Evolutionary conservation across 345 rosid genomes (phyloP).

Genomic region (Salix purpurea): DNA sequence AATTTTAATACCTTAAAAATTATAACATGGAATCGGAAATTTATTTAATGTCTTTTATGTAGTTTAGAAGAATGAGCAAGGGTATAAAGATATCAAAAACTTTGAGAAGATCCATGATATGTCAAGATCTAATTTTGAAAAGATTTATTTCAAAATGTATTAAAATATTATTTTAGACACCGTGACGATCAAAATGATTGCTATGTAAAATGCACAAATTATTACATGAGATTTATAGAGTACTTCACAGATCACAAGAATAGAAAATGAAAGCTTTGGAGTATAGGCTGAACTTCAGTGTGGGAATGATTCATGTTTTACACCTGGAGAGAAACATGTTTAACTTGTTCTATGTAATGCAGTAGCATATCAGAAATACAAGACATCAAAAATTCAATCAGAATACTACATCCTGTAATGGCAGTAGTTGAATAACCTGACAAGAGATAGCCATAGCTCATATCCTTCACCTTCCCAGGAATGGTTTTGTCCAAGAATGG

Average conservation of each 20-base stretch:
- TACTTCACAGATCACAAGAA: not conserved
- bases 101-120: no score
- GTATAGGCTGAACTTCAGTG: not conserved
- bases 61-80: no score
- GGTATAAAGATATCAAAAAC: no score
- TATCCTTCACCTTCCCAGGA: slow-evolving; percentile 7
- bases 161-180: not conserved
- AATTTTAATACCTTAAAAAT: no score
- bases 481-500: slow-evolving; percentile 7
- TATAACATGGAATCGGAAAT: no score
- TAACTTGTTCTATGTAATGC: not conserved
- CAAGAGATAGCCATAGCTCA: slow-evolving; percentile 18
- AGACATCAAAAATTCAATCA: not conserved
- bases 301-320: not conserved
- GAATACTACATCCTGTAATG: slow-evolving; percentile 4
- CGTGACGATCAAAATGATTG: not conserved
- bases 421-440: slow-evolving; percentile 8
- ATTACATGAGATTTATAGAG: not conserved
- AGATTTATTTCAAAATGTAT: no score
- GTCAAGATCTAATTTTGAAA: no score
- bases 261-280: not conserved
- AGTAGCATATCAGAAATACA: not conserved
- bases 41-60: no score
- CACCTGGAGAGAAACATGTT: not conserved
- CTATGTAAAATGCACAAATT: not conserved